Percentiles rank a stretch among this genome's conserved stretches.
Evolutionary conservation across 2,329 filamentous ascomycete species (phyloP).

Genomic region (Podosphaera fusca): DNA sequence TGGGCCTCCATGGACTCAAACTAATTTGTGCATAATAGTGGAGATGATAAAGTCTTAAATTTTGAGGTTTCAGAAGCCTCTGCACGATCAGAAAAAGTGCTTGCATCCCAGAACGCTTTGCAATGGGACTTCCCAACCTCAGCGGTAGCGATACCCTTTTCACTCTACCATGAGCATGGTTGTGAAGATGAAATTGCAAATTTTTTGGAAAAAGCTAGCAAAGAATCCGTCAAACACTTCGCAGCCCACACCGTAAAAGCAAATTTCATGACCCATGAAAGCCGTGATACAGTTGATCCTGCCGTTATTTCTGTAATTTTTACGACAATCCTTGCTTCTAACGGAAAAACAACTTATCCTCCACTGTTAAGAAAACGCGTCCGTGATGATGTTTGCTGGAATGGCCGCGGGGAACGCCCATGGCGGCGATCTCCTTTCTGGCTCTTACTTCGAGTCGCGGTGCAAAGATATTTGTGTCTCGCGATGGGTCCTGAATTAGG

Average conservation of each 20-base stretch:
- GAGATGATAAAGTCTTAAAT: conserved; percentile 15
- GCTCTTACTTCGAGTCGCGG: conserved; percentile 34
- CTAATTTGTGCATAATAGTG: conserved; percentile 7
- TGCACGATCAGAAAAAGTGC: conserved; percentile 25
- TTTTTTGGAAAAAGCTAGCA: conserved; percentile 33
- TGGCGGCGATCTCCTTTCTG: conserved; percentile 41
- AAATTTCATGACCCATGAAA: conserved; percentile 24
- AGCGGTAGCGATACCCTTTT: conserved; percentile 23
- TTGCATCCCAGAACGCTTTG: conserved; percentile 27
- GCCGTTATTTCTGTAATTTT: conserved; percentile 34
- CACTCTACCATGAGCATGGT: conserved; percentile 16
- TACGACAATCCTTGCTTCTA: conserved; percentile 32
- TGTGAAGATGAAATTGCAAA: conserved; percentile 25
- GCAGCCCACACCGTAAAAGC: conserved; percentile 28
- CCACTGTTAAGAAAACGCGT: conserved; percentile 30
- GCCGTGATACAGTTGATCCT: conserved; percentile 32
- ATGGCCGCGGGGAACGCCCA: conserved; percentile 22
- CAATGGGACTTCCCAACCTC: conserved; percentile 35
- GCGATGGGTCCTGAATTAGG: conserved; percentile 19
- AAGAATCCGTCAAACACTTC: conserved; percentile 28
- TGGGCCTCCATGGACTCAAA: conserved; percentile 2
- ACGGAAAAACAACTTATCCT: conserved; percentile 21
- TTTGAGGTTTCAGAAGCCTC: conserved; percentile 40
- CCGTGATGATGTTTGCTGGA: conserved; percentile 31
- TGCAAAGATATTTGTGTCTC: conserved; percentile 27